Conservation (phyloP, 768 basidiomycete genomes). For the Termitomyces titanicus region DNA sequence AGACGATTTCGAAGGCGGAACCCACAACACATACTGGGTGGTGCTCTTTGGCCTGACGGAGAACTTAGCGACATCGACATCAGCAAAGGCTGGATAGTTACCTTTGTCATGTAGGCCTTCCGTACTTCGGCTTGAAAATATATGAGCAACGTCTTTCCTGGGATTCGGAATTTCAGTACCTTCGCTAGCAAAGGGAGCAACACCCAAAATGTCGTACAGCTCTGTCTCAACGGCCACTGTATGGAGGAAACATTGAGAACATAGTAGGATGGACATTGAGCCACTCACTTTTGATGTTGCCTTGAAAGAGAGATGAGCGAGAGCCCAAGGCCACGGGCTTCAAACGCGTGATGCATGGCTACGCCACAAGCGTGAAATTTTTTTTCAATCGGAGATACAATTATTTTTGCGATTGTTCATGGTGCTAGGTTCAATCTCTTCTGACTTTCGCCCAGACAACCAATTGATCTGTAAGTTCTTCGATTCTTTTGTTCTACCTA, state of each 20-base stretch:
- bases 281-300: background rate
- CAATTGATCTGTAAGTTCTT: conserved; percentile 2
- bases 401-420: background rate
- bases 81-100: conserved; percentile 28
- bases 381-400: conserved; percentile 34
- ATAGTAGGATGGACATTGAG: background rate
- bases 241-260: background rate
- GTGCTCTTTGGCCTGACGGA: conserved; percentile 72
- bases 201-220: conserved; percentile 83
- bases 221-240: conserved; percentile 74
- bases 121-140: conserved; percentile 72
- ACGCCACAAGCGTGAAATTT: conserved; percentile 18
- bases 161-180: conserved; percentile 36
- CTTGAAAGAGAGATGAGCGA: background rate
- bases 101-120: conserved; percentile 92
- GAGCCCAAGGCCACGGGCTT: background rate
- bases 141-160: conserved; percentile 14
- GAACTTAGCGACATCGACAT: conserved; percentile 15
- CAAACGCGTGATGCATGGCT: conserved; percentile 8
- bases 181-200: conserved; percentile 65
- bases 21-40: conserved; percentile 59
- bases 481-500: conserved; percentile 15
- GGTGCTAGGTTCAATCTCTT: background rate
- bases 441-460: background rate
- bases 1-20: background rate